Conservation (phyloP, 2,329 filamentous ascomycete genomes). For the Tolypocladium pustulatum region DNA sequence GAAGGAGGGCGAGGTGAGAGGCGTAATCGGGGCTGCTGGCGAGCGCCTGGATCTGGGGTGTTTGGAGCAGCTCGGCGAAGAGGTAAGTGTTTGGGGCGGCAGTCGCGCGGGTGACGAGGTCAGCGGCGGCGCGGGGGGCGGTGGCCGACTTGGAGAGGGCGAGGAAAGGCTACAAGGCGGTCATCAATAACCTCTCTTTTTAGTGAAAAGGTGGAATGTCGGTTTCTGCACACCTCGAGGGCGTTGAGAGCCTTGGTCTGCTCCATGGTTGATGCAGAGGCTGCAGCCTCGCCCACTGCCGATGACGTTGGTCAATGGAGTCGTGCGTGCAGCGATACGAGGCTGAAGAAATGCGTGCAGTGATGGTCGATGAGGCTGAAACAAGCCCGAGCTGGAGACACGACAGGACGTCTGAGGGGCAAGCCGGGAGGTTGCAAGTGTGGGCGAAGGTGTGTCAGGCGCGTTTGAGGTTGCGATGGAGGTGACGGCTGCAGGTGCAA, state of each 20-base stretch:
- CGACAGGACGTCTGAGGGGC: background rate
- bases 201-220: constrained; percentile 9
- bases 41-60: constrained; percentile 68
- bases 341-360: background rate
- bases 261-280: constrained; percentile 46
- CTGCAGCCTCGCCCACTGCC: background rate
- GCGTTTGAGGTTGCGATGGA: background rate
- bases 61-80: constrained; percentile 85
- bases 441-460: background rate
- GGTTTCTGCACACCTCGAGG: constrained; percentile 38
- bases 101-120: constrained; percentile 79
- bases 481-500: background rate
- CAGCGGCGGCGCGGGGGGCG: constrained; percentile 72
- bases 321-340: background rate
- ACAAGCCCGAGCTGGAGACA: background rate
- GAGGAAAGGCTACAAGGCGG: constrained; percentile 64
- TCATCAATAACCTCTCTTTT: too few species aligned
- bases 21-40: constrained; percentile 48
- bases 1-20: constrained; percentile 58
- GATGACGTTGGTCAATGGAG: background rate
- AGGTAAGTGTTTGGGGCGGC: constrained; percentile 84
- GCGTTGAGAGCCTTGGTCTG: constrained; percentile 58
- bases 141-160: constrained; percentile 78
- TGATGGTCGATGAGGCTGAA: background rate
- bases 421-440: background rate